Evolutionary conservation across 805 yeast genomes (phyloP).

Genomic region (Spathaspora gorwiae): DNA sequence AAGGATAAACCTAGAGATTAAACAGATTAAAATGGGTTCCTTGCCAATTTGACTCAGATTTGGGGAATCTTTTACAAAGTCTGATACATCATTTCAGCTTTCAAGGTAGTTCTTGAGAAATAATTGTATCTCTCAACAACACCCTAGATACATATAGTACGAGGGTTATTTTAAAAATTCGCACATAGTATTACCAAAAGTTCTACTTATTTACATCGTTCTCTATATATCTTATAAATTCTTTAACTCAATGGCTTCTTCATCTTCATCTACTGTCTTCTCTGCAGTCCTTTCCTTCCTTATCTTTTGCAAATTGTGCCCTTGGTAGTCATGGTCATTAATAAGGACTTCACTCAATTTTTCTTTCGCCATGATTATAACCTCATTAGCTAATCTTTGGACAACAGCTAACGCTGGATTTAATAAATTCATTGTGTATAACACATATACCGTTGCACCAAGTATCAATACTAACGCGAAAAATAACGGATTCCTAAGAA

Average conservation of each 20-base stretch:
- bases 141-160: no score
- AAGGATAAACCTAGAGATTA: no score
- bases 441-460: slow-evolving; percentile 59
- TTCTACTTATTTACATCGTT: no score
- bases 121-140: no score
- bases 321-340: slow-evolving; percentile 41
- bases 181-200: no score
- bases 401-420: slow-evolving; percentile 66
- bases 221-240: slow-evolving; percentile 4
- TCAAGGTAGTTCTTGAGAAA: no score
- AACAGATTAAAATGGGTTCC: no score
- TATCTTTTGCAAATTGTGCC: slow-evolving; percentile 14
- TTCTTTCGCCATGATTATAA: slow-evolving; percentile 52
- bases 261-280: background rate
- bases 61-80: no score
- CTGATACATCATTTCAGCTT: no score
- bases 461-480: slow-evolving; percentile 56
- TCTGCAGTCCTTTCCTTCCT: background rate
- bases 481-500: slow-evolving; percentile 80
- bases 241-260: slow-evolving; percentile 10
- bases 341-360: slow-evolving; percentile 55
- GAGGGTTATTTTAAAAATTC: no score
- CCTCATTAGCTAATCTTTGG: slow-evolving; percentile 53
- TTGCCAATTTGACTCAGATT: no score
- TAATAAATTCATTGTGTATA: slow-evolving; percentile 68